Conservation (phyloP, 495 filamentous ascomycete species). For the Daldinia decipiens region DNA sequence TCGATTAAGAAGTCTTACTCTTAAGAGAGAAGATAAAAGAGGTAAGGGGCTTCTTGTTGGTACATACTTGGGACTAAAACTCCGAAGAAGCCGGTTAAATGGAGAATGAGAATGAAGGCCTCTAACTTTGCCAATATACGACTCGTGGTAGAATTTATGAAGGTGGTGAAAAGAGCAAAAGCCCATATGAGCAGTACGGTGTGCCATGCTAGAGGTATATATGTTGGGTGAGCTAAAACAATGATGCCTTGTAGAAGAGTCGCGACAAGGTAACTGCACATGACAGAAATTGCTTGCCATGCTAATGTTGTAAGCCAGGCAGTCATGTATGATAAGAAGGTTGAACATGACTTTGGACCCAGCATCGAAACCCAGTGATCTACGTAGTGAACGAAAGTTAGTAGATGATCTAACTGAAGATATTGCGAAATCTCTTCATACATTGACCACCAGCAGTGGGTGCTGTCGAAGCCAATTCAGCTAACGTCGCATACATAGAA, state of each 20-base stretch:
- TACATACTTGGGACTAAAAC: conserved; percentile 55
- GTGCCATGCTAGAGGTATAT: conserved; percentile 41
- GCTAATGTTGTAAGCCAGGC: conserved; percentile 40
- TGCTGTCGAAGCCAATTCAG: conserved; percentile 61
- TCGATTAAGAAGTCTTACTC: not conserved
- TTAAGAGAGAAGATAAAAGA: not conserved
- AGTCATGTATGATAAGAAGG: conserved; percentile 41
- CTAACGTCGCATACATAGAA: conserved; percentile 57
- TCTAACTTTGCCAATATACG: conserved; percentile 57
- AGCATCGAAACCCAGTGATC: conserved; percentile 42
- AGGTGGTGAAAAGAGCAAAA: conserved; percentile 49
- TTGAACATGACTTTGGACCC: conserved; percentile 25
- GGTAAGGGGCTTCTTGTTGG: not conserved
- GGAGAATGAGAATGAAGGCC: conserved; percentile 56
- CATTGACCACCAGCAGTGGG: conserved; percentile 45
- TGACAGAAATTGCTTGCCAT: conserved; percentile 35
- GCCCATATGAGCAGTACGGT: conserved; percentile 60
- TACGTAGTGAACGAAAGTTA: conserved; percentile 7
- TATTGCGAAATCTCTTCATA: conserved; percentile 11
- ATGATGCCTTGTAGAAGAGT: conserved; percentile 50
- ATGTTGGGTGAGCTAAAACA: conserved; percentile 53
- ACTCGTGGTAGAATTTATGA: conserved; percentile 56
- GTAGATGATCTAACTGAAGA: conserved; percentile 1
- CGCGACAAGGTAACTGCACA: conserved; percentile 24
- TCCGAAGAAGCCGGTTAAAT: conserved; percentile 62